Conservation (phyloP, 2,329 filamentous ascomycete species). For the Aspergillus vadensis region DNA sequence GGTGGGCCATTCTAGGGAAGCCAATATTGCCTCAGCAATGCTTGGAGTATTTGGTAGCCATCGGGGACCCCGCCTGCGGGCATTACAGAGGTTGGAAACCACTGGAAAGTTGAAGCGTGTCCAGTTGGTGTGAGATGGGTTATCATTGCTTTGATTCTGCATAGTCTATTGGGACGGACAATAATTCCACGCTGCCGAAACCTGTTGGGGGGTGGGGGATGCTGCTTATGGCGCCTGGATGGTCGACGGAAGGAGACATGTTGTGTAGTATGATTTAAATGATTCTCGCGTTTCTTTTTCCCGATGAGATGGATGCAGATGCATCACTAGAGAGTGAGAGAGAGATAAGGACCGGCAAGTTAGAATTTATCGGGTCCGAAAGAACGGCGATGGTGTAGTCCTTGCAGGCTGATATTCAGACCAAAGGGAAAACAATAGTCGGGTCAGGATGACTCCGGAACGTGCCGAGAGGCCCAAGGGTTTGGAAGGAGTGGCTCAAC, state of each 20-base stretch:
- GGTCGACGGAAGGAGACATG: conserved; percentile 1
- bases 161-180: conserved; percentile 5
- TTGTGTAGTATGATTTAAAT: background rate
- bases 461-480: conserved; percentile 17
- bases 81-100: background rate
- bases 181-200: background rate
- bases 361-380: background rate
- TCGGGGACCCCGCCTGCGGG: conserved; percentile 6
- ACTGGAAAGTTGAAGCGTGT: conserved; percentile 1
- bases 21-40: conserved; percentile 16
- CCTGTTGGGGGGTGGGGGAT: conserved; percentile 4
- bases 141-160: conserved; percentile 5
- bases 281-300: background rate
- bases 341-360: background rate
- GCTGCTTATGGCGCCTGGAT: background rate
- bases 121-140: conserved; percentile 2
- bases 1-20: conserved; percentile 11
- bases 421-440: background rate
- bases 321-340: background rate
- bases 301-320: conserved; percentile 4
- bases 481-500: conserved; percentile 3
- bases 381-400: background rate
- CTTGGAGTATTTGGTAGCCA: conserved; percentile 6
- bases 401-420: background rate
- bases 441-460: conserved; percentile 12